Conservation (phyloP, 108 stramenopile genomes). For the Fistulifera solaris region DNA sequence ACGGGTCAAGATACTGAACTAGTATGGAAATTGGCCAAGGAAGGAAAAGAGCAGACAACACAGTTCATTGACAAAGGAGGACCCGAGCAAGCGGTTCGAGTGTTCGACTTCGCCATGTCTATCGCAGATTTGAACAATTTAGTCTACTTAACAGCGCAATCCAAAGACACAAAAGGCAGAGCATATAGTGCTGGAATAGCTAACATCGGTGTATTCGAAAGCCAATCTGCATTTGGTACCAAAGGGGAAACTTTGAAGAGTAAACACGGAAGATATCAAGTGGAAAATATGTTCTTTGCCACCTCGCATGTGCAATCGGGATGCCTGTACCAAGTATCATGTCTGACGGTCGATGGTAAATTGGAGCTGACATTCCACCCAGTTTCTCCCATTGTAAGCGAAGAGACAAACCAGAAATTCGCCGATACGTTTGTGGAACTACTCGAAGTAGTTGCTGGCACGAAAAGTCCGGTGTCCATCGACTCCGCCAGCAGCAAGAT, state of each 20-base stretch:
- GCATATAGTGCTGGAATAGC: slow-evolving; percentile 80
- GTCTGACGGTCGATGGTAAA: slow-evolving; percentile 63
- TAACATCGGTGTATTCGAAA: slow-evolving; percentile 78
- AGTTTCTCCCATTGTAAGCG: slow-evolving; percentile 57
- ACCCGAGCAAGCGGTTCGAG: slow-evolving; percentile 65
- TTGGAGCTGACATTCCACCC: slow-evolving; percentile 78
- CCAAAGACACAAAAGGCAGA: slow-evolving; percentile 69
- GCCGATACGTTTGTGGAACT: slow-evolving; percentile 67
- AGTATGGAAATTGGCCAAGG: slow-evolving; percentile 69
- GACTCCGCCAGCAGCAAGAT: slow-evolving; percentile 11
- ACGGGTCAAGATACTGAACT: slow-evolving; percentile 16
- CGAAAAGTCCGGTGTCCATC: not conserved
- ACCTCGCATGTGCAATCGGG: slow-evolving; percentile 68
- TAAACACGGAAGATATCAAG: slow-evolving; percentile 58
- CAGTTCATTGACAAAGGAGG: slow-evolving; percentile 55
- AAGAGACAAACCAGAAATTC: slow-evolving; percentile 48
- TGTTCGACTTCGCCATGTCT: slow-evolving; percentile 82
- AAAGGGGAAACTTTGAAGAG: slow-evolving; percentile 23
- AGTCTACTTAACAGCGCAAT: slow-evolving; percentile 68
- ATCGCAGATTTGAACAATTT: slow-evolving; percentile 77
- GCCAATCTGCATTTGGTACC: slow-evolving; percentile 45
- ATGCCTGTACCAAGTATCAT: slow-evolving; percentile 58
- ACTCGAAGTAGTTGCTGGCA: slow-evolving; percentile 35
- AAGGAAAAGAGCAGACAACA: slow-evolving; percentile 56
- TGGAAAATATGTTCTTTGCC: slow-evolving; percentile 74